Conservation (phyloP, 75 land plant genomes). For the Cryptomeria japonica region DNA sequence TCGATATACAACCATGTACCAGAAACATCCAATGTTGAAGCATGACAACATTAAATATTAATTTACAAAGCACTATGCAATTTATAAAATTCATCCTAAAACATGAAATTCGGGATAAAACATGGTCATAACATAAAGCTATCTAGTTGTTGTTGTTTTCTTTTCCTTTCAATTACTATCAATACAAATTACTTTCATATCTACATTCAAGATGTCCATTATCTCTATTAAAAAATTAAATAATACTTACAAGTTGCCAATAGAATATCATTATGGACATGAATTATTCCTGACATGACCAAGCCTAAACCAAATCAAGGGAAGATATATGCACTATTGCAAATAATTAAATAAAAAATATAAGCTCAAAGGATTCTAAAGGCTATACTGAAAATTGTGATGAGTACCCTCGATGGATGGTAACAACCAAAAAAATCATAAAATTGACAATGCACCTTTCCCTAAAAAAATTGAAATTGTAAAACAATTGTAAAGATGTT, state of each 20-base stretch:
- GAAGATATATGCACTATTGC: slow-evolving; percentile 95
- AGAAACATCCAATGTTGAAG: neutral
- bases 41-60: too few relatives aligned
- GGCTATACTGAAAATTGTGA: too few relatives aligned
- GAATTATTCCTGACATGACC: slow-evolving; percentile 86
- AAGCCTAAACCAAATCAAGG: slow-evolving; percentile 95
- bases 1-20: neutral
- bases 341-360: neutral
- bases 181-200: neutral
- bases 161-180: neutral
- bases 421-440: too few relatives aligned
- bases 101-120: neutral
- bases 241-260: slow-evolving; percentile 77
- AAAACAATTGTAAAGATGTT: neutral
- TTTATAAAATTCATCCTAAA: neutral
- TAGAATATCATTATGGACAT: slow-evolving; percentile 91
- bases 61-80: neutral
- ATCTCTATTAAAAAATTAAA: neutral
- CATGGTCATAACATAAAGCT: neutral
- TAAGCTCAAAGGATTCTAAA: too few relatives aligned
- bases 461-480: neutral
- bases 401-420: too few relatives aligned
- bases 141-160: too few relatives aligned
- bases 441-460: neutral
- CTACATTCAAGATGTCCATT: neutral